These are phyloP conservation scores for Boletus rufocinnamomeus DNA, from an alignment of 768 basidiomycete species.

Conservation along the genomic window DNA sequence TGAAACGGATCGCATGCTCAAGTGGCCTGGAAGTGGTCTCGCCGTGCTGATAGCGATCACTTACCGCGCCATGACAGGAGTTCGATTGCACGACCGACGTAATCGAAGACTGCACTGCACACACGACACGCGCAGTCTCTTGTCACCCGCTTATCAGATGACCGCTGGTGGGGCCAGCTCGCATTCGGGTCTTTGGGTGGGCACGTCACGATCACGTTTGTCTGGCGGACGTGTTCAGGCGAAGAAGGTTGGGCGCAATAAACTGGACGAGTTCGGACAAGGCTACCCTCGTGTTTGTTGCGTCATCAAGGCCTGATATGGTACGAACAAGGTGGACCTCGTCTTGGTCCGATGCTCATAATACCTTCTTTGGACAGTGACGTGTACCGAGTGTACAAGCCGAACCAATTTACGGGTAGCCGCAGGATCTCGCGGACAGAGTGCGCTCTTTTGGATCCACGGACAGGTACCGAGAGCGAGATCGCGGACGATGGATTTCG, in stretches of 20 bases:
- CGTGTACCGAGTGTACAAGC: neutral
- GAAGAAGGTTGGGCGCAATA: constrained; percentile 1
- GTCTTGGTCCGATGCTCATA: constrained; percentile 14
- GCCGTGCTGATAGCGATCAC: constrained; percentile 10
- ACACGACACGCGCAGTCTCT: neutral
- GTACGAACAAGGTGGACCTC: neutral
- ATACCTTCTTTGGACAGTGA: constrained; percentile 5
- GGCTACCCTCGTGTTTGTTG: constrained; percentile 3
- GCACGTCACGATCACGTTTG: neutral
- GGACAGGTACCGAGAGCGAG: neutral
- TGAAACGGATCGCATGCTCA: constrained; percentile 11
- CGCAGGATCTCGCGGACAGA: constrained; percentile 1
- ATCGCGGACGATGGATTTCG: neutral
- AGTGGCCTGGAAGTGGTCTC: neutral
- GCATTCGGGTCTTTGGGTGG: neutral
- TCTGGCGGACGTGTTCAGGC: neutral
- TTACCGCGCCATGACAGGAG: neutral
- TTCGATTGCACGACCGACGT: constrained; percentile 10
- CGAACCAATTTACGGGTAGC: neutral
- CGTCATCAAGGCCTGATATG: constrained; percentile 3
- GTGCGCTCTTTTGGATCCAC: constrained; percentile 15
- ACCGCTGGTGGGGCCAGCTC: neutral
- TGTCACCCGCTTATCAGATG: constrained; percentile 4
- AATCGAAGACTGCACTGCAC: constrained; percentile 18
- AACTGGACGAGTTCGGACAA: neutral